A percentile compares a stretch with the other conserved stretches of the same genome.
Evolutionary conservation across 108 stramenopile species (phyloP).

Genomic region (Skeletonema menzelii): DNA sequence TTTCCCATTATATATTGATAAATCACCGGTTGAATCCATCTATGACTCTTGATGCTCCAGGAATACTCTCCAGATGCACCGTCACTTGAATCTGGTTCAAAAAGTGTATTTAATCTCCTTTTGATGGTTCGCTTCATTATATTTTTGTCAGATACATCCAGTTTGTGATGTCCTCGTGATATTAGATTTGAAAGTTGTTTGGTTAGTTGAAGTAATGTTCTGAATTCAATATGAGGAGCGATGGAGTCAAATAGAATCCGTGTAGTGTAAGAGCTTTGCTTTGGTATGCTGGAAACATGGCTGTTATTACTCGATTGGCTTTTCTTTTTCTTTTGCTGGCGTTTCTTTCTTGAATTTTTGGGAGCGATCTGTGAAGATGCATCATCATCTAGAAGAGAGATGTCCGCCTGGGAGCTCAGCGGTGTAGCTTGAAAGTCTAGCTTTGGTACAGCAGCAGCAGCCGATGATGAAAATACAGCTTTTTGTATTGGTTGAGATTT

Average conservation of each 20-base stretch:
- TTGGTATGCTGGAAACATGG: slow-evolving; percentile 13
- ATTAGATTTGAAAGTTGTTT: slow-evolving; percentile 23
- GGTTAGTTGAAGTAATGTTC: slow-evolving; percentile 32
- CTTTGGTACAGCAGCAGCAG: neutral
- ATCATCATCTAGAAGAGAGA: neutral
- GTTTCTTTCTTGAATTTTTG: neutral
- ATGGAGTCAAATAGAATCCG: slow-evolving; percentile 37
- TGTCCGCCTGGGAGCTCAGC: neutral
- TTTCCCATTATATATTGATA: slow-evolving; percentile 34
- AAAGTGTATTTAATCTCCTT: slow-evolving; percentile 19
- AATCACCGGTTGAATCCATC: slow-evolving; percentile 30
- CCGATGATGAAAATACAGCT: neutral
- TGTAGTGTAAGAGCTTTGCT: slow-evolving; percentile 35
- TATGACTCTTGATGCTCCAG: slow-evolving; percentile 34
- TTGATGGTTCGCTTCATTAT: slow-evolving; percentile 28
- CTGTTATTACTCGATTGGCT: neutral
- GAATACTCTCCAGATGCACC: slow-evolving; percentile 4
- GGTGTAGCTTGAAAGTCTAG: neutral
- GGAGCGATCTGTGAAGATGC: neutral
- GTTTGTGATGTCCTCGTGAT: slow-evolving; percentile 19
- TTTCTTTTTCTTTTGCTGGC: slow-evolving; percentile 1
- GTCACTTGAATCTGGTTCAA: slow-evolving; percentile 5
- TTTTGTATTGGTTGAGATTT: neutral
- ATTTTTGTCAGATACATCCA: slow-evolving; percentile 6
- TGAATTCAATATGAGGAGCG: slow-evolving; percentile 40